Conservation (phyloP, 805 yeast genomes). For the Torulaspora gathmanii region DNA sequence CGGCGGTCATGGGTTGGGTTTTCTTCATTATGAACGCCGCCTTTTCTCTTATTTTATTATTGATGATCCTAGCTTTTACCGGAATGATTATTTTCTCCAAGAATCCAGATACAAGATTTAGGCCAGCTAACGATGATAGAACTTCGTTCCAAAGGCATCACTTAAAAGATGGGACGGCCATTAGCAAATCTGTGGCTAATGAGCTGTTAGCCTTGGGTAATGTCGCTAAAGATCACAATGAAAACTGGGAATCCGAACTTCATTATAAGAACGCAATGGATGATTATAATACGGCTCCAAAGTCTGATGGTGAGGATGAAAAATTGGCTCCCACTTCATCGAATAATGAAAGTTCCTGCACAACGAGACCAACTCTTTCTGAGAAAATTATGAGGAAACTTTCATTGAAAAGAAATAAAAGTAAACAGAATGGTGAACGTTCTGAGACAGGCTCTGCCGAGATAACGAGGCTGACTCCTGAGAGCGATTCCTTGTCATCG, state of each 20-base stretch:
- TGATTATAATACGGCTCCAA: conserved; percentile 11
- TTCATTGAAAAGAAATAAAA: conserved; percentile 16
- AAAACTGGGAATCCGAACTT: conserved; percentile 69
- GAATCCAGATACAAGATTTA: conserved; percentile 84
- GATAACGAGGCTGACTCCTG: conserved; percentile 14
- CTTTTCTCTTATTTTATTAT: conserved; percentile 66
- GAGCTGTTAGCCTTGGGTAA: conserved; percentile 70
- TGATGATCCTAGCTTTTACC: conserved; percentile 64
- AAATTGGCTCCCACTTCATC: conserved; percentile 15
- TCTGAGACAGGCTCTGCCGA: conserved; percentile 4
- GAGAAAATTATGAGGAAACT: conserved; percentile 27
- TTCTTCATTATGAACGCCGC: conserved; percentile 88
- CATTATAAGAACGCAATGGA: conserved; percentile 10
- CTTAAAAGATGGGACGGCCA: conserved; percentile 32
- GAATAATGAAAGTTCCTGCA: conserved; percentile 12
- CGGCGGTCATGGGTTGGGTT: conserved; percentile 86
- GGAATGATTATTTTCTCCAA: conserved; percentile 61
- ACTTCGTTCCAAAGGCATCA: conserved; percentile 68
- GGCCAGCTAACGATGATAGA: conserved; percentile 88
- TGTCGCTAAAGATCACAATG: conserved; percentile 78
- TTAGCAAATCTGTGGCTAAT: conserved; percentile 36
- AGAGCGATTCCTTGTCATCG: conserved; percentile 11
- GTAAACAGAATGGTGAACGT: conserved; percentile 1
- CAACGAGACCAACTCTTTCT: conserved; percentile 20
- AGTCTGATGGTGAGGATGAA: conserved; percentile 16